Conservation (phyloP, 805 yeast genomes). For the Kuraishia cidri region DNA sequence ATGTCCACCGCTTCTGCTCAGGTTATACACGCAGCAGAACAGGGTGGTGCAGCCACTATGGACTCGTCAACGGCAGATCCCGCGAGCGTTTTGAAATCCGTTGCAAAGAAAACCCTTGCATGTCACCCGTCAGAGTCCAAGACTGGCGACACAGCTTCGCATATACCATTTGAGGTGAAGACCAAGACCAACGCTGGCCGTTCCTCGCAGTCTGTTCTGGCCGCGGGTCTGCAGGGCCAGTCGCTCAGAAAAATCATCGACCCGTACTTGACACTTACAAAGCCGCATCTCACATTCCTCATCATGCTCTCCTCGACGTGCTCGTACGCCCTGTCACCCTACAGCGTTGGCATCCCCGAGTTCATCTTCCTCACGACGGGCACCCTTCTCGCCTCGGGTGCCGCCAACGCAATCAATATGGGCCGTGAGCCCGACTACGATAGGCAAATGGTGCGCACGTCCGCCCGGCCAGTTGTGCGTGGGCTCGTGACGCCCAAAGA, state of each 20-base stretch:
- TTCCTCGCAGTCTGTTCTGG: no score
- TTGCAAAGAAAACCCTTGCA: slow-evolving; percentile 32
- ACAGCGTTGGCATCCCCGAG: slow-evolving; percentile 63
- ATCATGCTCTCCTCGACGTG: slow-evolving; percentile 91
- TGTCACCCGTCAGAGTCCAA: slow-evolving; percentile 25
- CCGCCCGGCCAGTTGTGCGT: slow-evolving; percentile 82
- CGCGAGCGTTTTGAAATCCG: slow-evolving; percentile 20
- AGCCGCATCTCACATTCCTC: slow-evolving; percentile 80
- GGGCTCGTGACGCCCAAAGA: slow-evolving; percentile 69
- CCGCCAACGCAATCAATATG: slow-evolving; percentile 97
- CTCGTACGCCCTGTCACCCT: slow-evolving; percentile 88
- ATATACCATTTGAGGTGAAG: slow-evolving; percentile 51
- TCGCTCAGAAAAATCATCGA: slow-evolving; percentile 26
- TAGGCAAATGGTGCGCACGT: slow-evolving; percentile 78
- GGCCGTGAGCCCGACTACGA: slow-evolving; percentile 93
- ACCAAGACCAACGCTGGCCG: slow-evolving; percentile 27
- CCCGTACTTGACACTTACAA: slow-evolving; percentile 76
- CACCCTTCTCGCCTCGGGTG: slow-evolving; percentile 80
- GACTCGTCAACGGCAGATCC: no score
- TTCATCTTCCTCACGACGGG: slow-evolving; percentile 72
- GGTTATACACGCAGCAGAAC: no score
- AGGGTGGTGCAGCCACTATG: no score
- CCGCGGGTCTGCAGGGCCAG: slow-evolving; percentile 1
- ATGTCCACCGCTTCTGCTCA: no score
- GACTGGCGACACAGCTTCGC: slow-evolving; percentile 5